Base-by-base conservation (phyloP, 164 flowering plant species). In the Brasenia schreberi region DNA sequence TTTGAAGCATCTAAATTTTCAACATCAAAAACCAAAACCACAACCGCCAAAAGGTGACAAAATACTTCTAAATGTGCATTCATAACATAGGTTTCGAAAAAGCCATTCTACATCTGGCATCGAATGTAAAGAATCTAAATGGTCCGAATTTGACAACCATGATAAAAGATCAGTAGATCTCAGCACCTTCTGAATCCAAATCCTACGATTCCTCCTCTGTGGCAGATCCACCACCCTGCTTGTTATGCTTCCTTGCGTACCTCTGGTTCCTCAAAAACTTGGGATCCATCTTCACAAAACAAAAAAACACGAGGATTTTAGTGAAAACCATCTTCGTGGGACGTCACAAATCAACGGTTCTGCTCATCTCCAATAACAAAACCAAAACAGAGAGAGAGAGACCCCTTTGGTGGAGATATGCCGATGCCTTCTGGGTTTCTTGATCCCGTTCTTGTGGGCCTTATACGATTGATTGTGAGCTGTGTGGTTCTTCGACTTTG, bases 401-500 rank as follows among this genome's bases (percentile, higher is more conserved):
- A n/a, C 98, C 86, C 98, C 98, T 78, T 85, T 90, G 85, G 97
- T 93, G 78, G 98, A 90, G 56, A 79, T 78, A 85, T 89, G 84
- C 70, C 98, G 88, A 70, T 93, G 92, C 83, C 66, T 89, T 72
- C 78, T 79, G 39, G 98, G 97, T 77, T 93, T 93, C 96, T 93
- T 93, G 86, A 93, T 90, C 42, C 98, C 98, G 61, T 93, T 93
- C 79, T 68, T 87, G 86, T 93, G 98, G 10, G 97, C 95, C 83
- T 93, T 93, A 85, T 74, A 66, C 0, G 97, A 93, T 83, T 90
- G 97, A 71, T 93, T 90, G 72, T 90, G 97, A 9, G 97, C 97
- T 0, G 98, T 93, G 87, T 93, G 98, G 63, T 93, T 93, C 97
- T 93, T 93, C 79, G 98, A 92, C 85, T 92, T 92, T 18, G 98